These are phyloP conservation scores for Calonectria hawksworthii DNA, from an alignment of 2,329 filamentous ascomycete species.

Conservation along the genomic window DNA sequence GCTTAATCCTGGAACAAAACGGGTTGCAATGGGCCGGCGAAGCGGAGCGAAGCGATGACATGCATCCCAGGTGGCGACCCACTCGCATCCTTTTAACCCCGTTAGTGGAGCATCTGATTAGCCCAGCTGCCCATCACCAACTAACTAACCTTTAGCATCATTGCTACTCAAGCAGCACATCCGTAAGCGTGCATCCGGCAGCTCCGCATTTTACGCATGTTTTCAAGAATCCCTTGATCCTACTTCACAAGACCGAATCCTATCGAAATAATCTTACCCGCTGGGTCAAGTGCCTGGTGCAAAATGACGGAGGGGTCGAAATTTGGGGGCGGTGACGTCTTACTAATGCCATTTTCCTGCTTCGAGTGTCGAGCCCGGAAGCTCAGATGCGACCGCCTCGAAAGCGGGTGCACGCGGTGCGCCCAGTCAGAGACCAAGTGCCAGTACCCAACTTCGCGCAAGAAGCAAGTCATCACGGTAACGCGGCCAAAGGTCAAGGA, in stretches of 20 bases:
- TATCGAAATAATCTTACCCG: neutral
- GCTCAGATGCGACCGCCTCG: constrained; percentile 47
- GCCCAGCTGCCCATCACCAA: neutral
- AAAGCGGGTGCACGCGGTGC: constrained; percentile 45
- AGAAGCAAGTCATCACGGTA: constrained; percentile 39
- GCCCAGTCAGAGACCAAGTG: constrained; percentile 36
- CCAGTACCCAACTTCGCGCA: constrained; percentile 45
- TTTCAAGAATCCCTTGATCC: neutral
- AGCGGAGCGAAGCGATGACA: neutral
- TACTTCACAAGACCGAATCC: neutral
- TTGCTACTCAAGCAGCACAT: constrained; percentile 1
- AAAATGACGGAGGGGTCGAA: constrained; percentile 31
- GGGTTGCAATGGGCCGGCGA: neutral
- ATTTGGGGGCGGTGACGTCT: neutral
- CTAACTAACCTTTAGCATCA: neutral
- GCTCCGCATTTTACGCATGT: neutral
- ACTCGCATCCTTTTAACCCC: neutral
- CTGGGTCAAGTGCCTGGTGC: neutral
- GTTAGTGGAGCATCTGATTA: constrained; percentile 14
- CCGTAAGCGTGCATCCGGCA: neutral
- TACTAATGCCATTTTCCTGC: constrained; percentile 44
- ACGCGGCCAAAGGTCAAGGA: constrained; percentile 47
- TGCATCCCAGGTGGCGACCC: neutral
- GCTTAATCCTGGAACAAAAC: neutral
- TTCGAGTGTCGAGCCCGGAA: constrained; percentile 46